Evolutionary conservation across 179 eudicot species (phyloP).

Genomic region (Spergularia azorica): DNA sequence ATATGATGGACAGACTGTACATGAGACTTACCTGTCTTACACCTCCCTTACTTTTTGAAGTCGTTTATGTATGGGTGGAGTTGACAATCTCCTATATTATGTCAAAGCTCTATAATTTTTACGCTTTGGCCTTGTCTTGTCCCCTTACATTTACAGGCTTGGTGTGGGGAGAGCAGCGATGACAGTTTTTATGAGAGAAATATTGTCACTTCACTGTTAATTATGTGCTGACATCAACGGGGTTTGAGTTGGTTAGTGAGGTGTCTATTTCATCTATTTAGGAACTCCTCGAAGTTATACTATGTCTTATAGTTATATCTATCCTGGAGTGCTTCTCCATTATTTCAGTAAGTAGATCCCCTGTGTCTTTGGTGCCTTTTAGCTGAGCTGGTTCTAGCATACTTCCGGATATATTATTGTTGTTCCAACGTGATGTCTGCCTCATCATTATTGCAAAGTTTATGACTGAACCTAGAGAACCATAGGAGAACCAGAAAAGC

Average conservation of each 20-base stretch:
- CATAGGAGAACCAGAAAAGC: background rate
- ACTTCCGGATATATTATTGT: background rate
- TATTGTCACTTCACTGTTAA: background rate
- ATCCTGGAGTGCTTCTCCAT: background rate
- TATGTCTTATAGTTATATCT: background rate
- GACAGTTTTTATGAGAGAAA: background rate
- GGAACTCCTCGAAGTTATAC: background rate
- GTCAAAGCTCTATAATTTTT: background rate
- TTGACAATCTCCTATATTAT: background rate
- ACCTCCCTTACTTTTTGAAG: background rate
- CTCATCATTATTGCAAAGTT: conserved; percentile 1
- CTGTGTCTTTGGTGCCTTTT: background rate
- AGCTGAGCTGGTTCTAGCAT: background rate
- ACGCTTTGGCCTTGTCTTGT: too few relatives aligned
- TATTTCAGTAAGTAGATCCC: background rate
- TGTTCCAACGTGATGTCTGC: background rate
- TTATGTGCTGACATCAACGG: background rate
- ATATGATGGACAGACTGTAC: too few relatives aligned
- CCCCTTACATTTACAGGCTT: background rate
- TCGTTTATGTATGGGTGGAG: background rate
- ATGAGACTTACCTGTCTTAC: too few relatives aligned
- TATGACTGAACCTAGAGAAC: background rate
- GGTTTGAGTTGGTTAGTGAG: background rate
- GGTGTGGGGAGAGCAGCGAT: background rate
- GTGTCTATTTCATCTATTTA: background rate